Evolutionary conservation across 2,329 filamentous ascomycete species (phyloP).

Genomic region (Acrocalymma vagum): DNA sequence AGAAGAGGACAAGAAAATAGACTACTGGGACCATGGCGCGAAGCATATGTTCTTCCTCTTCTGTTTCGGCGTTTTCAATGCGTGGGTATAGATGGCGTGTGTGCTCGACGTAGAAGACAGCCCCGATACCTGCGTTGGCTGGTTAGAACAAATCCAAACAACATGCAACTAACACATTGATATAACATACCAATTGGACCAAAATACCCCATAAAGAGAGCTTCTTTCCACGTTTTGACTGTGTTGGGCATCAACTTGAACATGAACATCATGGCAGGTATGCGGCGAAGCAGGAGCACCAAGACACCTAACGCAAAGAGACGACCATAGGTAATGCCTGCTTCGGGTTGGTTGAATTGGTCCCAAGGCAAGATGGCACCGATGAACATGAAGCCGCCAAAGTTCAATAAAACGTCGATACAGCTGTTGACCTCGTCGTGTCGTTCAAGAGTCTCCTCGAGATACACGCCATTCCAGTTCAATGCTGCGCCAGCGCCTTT

Average conservation of each 20-base stretch:
- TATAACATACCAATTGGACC: constrained; percentile 43
- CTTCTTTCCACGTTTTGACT: constrained; percentile 62
- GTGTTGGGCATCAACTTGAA: constrained; percentile 64
- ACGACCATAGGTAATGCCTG: constrained; percentile 60
- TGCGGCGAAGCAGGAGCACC: constrained; percentile 62
- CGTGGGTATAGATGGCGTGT: constrained; percentile 51
- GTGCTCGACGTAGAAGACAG: constrained; percentile 54
- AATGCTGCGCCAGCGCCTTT: constrained; percentile 65
- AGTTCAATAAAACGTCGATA: constrained; percentile 65
- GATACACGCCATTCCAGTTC: constrained; percentile 68
- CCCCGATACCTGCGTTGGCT: constrained; percentile 52
- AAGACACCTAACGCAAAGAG: constrained; percentile 61
- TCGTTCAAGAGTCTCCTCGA: constrained; percentile 61
- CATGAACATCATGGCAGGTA: constrained; percentile 62
- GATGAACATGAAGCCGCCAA: constrained; percentile 66
- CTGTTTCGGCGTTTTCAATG: constrained; percentile 45
- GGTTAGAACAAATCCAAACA: background rate
- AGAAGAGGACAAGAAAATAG: constrained; percentile 54
- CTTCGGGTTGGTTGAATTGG: constrained; percentile 60
- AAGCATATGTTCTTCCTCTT: constrained; percentile 48
- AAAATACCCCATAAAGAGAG: constrained; percentile 66
- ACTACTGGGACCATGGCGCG: constrained; percentile 51
- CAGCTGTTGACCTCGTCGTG: constrained; percentile 68
- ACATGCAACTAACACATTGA: constrained; percentile 22
- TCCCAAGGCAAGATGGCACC: constrained; percentile 63